Conservation (phyloP, 2,329 filamentous ascomycete genomes). For the Stemphylium beticola region DNA sequence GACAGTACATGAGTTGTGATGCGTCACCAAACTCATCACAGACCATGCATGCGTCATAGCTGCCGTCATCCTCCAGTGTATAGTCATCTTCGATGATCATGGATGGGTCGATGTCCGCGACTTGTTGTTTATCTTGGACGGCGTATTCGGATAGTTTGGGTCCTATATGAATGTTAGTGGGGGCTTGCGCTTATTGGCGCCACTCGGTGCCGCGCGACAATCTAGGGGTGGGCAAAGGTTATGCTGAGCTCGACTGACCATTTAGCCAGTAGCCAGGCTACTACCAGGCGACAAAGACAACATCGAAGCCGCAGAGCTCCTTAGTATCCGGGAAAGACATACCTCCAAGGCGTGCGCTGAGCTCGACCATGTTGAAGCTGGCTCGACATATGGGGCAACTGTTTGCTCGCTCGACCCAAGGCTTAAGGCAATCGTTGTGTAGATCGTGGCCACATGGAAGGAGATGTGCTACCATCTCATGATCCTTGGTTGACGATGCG, state of each 20-base stretch:
- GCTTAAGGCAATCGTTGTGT: slow-evolving; percentile 89
- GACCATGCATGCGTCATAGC: slow-evolving; percentile 75
- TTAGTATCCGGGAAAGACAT: slow-evolving; percentile 41
- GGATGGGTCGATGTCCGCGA: slow-evolving; percentile 84
- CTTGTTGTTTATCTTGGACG: slow-evolving; percentile 85
- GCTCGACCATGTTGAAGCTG: slow-evolving; percentile 86
- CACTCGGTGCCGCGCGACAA: slow-evolving; percentile 7
- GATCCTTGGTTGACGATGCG: slow-evolving; percentile 49
- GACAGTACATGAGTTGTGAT: slow-evolving; percentile 85
- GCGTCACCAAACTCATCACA: slow-evolving; percentile 83
- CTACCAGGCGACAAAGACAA: slow-evolving; percentile 27
- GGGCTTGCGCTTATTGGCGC: slow-evolving; percentile 3
- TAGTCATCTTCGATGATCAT: slow-evolving; percentile 77
- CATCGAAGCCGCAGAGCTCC: slow-evolving; percentile 22
- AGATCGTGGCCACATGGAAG: slow-evolving; percentile 87
- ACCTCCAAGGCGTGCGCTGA: slow-evolving; percentile 82
- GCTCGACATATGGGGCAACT: slow-evolving; percentile 97
- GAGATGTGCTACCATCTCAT: slow-evolving; percentile 65
- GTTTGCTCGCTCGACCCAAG: slow-evolving; percentile 96
- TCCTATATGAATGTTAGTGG: slow-evolving; percentile 50
- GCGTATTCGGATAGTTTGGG: slow-evolving; percentile 64
- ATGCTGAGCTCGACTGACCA: slow-evolving; percentile 39
- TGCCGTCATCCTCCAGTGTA: slow-evolving; percentile 53
- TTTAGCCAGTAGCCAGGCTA: slow-evolving; percentile 32
- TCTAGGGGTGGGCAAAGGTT: slow-evolving; percentile 19